A percentile compares a stretch with the other conserved stretches of the same genome.
Conservation (phyloP, 163 green algal genomes). For the Volvox carteri region DNA sequence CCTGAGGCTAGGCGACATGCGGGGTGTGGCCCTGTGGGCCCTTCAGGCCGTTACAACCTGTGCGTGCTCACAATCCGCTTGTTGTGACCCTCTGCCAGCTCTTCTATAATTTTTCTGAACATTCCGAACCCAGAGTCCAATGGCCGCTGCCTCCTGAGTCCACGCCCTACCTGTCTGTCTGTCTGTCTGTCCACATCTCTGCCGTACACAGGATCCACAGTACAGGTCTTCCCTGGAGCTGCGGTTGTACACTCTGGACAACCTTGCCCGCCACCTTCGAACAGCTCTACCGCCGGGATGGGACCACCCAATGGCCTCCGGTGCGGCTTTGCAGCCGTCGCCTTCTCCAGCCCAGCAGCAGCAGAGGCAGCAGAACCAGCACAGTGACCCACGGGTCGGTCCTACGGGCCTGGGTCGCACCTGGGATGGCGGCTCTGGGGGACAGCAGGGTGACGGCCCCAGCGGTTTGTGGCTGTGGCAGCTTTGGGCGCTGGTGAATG, state of each 20-base stretch:
- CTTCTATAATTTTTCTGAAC: no score
- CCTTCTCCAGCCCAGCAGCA: neutral
- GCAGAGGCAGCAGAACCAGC: neutral
- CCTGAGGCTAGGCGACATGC: no score
- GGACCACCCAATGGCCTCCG: constrained; percentile 37
- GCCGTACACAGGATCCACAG: constrained; percentile 47
- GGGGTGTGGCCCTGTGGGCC: no score
- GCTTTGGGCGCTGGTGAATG: constrained; percentile 52
- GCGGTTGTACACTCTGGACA: constrained; percentile 40
- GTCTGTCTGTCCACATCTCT: no score
- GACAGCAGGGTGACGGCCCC: constrained; percentile 29
- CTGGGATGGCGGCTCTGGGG: constrained; percentile 47
- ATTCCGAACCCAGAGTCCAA: no score
- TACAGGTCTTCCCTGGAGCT: constrained; percentile 43
- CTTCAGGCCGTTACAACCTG: no score
- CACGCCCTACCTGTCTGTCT: no score
- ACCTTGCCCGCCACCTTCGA: constrained; percentile 51
- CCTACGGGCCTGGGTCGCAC: constrained; percentile 4
- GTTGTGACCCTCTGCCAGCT: no score
- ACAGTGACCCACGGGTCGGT: neutral
- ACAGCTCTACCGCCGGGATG: constrained; percentile 47
- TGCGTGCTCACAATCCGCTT: no score
- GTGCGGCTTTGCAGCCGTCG: neutral
- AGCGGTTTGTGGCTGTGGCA: constrained; percentile 52
- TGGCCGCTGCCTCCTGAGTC: no score